Evolutionary conservation across 2,329 filamentous ascomycete genomes (phyloP), one percentile per base, ranked within the genome.

Genomic region (Huntiella abstrusa): DNA sequence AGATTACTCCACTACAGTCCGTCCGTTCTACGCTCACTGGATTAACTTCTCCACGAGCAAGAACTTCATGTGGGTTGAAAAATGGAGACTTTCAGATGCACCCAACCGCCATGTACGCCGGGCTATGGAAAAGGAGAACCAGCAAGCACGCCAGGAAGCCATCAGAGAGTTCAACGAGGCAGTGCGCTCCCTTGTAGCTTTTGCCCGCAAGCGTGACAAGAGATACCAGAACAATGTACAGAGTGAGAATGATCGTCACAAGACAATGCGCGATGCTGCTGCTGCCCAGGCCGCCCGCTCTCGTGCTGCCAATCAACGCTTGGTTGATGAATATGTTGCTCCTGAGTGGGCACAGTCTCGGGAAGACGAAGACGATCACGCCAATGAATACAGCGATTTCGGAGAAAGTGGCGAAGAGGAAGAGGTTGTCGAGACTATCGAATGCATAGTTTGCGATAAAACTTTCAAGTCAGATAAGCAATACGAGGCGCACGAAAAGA

Each of bases 61-160:
- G 59, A 76, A 74, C 0, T 98, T 93, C 58, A 70, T 81, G 1
- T 98, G 91, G 88, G 83, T 80, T 58, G 87, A 98, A 58, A 71
- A 75, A 51, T 91, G 92, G 62, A 73, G 81, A 43, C 69, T 86
- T 15, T 80, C 81, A 0, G 86, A 95, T 54, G 88, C 86, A 1
- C 85, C 86, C 1, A 88, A 98, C 61, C 77, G 91, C 43, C 75
- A 80, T 34, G 70, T 84, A 12, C 77, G 88, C 44, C 75, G 91
- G 32, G 56, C 84, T 35, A 93, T 96, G 78, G 91, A 96, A 58
- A 95, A 94, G 61, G 88, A 95, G 59, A 98, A 98, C 60, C 83
- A 78, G 54, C 82, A 81, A 52, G 62, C 80, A 17, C 74, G 91
- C 45, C 87, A 95, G 15, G 82, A 88, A 45, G 85, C 77, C 2